These are phyloP conservation scores for Boechera stricta DNA, from an alignment of 345 rosid genomes.

Conservation along the genomic window DNA sequence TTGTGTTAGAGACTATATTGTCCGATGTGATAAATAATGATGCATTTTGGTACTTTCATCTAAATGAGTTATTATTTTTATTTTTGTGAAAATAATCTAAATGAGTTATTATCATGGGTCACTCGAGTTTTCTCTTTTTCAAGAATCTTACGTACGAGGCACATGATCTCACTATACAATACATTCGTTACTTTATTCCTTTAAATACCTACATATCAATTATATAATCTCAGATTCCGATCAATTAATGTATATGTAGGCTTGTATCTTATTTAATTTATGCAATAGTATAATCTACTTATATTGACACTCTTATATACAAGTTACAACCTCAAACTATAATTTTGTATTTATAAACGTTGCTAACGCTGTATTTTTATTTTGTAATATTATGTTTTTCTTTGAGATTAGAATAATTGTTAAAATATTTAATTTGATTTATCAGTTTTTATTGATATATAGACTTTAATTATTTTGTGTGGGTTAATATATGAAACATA, in stretches of 20 bases:
- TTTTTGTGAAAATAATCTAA: too few species aligned
- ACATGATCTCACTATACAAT: slow-evolving; percentile 37
- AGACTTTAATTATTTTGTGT: too few species aligned
- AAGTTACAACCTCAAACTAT: neutral
- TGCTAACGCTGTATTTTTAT: too few species aligned
- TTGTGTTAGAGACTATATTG: slow-evolving; percentile 29
- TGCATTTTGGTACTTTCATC: slow-evolving; percentile 35
- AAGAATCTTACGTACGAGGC: slow-evolving; percentile 41
- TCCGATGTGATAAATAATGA: slow-evolving; percentile 37
- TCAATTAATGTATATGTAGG: neutral
- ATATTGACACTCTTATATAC: neutral
- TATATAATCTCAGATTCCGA: neutral
- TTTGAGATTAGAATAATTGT: too few species aligned
- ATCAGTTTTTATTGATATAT: too few species aligned
- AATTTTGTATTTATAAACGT: too few species aligned
- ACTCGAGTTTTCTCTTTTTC: slow-evolving; percentile 29
- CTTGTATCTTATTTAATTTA: neutral
- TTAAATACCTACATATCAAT: slow-evolving; percentile 19
- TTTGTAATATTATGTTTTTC: too few species aligned
- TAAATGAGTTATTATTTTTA: slow-evolving; percentile 21
- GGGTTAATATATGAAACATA: too few species aligned
- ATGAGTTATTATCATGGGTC: slow-evolving; percentile 40
- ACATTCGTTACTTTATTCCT: neutral
- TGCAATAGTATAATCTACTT: neutral
- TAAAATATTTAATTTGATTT: too few species aligned